A percentile compares a stretch with the other conserved stretches of the same genome.
Evolutionary conservation across 306 rosid species (phyloP).

Genomic region (cucumber (Cucumis sativus)): DNA sequence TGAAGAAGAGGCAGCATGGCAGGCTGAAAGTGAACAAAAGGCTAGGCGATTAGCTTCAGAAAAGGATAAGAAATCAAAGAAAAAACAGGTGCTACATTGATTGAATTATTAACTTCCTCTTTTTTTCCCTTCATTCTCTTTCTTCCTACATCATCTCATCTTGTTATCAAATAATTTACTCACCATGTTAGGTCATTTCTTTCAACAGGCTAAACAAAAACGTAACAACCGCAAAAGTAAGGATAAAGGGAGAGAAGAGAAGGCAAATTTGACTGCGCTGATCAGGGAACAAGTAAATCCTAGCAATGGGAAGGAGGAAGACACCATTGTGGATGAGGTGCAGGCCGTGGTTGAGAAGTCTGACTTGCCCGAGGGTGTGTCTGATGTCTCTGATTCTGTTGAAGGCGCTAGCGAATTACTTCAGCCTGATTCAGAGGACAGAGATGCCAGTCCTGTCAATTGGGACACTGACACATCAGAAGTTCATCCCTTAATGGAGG

Average conservation of each 20-base stretch:
- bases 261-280: constrained; percentile 23
- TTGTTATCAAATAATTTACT: constrained; percentile 1
- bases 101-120: not conserved
- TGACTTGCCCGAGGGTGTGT: constrained; percentile 53
- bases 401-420: constrained; percentile 55
- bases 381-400: constrained; percentile 76
- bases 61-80: constrained; percentile 85
- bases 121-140: not conserved
- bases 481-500: constrained; percentile 57
- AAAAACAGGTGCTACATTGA: constrained; percentile 49
- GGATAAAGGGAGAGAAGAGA: constrained; percentile 79
- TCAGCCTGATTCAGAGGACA: constrained; percentile 83
- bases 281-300: constrained; percentile 40
- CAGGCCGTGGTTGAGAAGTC: constrained; percentile 44
- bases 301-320: constrained; percentile 42
- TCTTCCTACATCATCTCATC: not conserved
- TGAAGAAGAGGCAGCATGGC: constrained; percentile 98
- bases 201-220: constrained; percentile 74
- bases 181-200: constrained; percentile 11
- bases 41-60: constrained; percentile 67
- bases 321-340: constrained; percentile 39
- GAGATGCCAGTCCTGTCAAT: constrained; percentile 71
- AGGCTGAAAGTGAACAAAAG: constrained; percentile 81
- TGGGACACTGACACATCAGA: constrained; percentile 98
- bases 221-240: constrained; percentile 73